These are phyloP conservation scores for Neonectria magnoliae DNA, from an alignment of 2,329 filamentous ascomycete species.

Conservation along the genomic window DNA sequence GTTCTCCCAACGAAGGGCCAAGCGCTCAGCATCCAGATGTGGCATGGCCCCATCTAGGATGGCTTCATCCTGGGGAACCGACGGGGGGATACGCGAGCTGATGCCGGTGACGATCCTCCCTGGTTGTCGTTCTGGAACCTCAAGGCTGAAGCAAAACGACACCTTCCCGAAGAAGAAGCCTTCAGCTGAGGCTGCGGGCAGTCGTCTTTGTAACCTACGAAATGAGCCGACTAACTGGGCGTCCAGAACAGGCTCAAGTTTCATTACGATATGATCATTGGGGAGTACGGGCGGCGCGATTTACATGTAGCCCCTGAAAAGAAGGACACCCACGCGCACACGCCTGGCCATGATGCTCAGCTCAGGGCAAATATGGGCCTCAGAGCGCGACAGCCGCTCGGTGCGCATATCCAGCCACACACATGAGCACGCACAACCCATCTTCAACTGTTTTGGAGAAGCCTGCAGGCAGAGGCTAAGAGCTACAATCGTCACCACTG, in stretches of 20 bases:
- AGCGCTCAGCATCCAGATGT: slow-evolving; percentile 10
- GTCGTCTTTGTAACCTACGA: slow-evolving; percentile 21
- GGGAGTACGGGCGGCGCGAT: slow-evolving; percentile 3
- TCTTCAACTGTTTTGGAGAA: slow-evolving; percentile 23
- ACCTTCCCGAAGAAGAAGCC: slow-evolving; percentile 29
- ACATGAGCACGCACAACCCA: slow-evolving; percentile 11
- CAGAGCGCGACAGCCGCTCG: slow-evolving; percentile 25
- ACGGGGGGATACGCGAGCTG: slow-evolving; percentile 21
- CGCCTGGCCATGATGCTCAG: not conserved
- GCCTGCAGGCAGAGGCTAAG: slow-evolving; percentile 13
- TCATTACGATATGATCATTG: slow-evolving; percentile 11
- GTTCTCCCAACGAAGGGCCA: slow-evolving; percentile 10
- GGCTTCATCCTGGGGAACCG: slow-evolving; percentile 29
- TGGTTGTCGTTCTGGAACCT: slow-evolving; percentile 28
- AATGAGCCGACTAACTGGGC: slow-evolving; percentile 11
- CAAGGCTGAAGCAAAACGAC: slow-evolving; percentile 30
- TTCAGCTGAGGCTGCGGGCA: slow-evolving; percentile 23
- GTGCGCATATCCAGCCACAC: slow-evolving; percentile 22
- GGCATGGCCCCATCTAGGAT: slow-evolving; percentile 23
- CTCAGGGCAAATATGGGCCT: not conserved
- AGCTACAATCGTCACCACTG: slow-evolving; percentile 21
- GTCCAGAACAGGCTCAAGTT: slow-evolving; percentile 22
- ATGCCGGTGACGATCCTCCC: slow-evolving; percentile 25
- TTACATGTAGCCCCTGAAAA: slow-evolving; percentile 11
- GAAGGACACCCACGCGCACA: not conserved